Conservation (phyloP, 352 stramenopile species). For the Phytophthora citricola region DNA sequence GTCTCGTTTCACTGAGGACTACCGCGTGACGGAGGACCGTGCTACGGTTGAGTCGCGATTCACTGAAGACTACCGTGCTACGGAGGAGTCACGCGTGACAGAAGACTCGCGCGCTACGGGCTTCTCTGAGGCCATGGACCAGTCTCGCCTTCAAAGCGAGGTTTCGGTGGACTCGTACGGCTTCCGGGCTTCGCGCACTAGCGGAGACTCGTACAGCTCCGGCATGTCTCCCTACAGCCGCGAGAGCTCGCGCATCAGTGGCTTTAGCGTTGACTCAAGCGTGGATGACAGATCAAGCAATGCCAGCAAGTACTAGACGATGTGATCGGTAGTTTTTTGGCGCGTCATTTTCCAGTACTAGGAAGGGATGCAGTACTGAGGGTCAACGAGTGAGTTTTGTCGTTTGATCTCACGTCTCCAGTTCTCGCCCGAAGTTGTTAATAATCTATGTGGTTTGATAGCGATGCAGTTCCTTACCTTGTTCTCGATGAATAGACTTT, state of each 20-base stretch:
- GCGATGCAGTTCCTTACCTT: slow-evolving; percentile 11
- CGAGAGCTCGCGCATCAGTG: slow-evolving; percentile 70
- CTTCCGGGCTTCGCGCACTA: slow-evolving; percentile 57
- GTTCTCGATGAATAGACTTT: slow-evolving; percentile 2
- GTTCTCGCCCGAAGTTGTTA: slow-evolving; percentile 19
- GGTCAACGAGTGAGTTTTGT: slow-evolving; percentile 35
- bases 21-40: slow-evolving; percentile 15
- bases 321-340: slow-evolving; percentile 28
- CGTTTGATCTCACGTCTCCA: slow-evolving; percentile 24
- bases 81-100: slow-evolving; percentile 29
- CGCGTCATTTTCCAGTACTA: slow-evolving; percentile 28
- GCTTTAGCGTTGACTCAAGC: slow-evolving; percentile 54
- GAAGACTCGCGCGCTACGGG: slow-evolving; percentile 41
- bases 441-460: slow-evolving; percentile 33
- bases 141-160: slow-evolving; percentile 63
- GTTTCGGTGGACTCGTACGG: slow-evolving; percentile 78
- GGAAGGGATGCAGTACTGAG: slow-evolving; percentile 21
- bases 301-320: slow-evolving; percentile 37
- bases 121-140: slow-evolving; percentile 50
- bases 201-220: slow-evolving; percentile 76
- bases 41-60: slow-evolving; percentile 25
- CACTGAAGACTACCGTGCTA: slow-evolving; percentile 37
- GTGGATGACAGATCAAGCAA: slow-evolving; percentile 36
- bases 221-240: slow-evolving; percentile 67
- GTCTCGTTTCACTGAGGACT: slow-evolving; percentile 36